These are phyloP conservation scores for Metschnikowia gruessii DNA, from an alignment of 805 yeast genomes.

Conservation along the genomic window DNA sequence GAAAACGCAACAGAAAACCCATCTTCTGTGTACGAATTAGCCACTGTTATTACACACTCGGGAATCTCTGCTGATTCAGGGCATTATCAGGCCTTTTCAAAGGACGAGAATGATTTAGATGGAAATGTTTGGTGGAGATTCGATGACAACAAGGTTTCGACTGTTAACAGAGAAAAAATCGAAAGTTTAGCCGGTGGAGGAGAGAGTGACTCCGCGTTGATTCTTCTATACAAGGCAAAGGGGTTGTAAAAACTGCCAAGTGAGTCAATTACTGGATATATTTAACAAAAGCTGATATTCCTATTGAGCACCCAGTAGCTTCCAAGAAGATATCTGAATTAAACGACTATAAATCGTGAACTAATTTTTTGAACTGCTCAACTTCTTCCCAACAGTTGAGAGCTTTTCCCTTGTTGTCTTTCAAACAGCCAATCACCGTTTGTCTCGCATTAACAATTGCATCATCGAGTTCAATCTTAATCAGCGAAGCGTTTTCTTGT, in stretches of 20 bases:
- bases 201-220: conserved; percentile 93
- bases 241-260: conserved; percentile 43
- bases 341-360: conserved; percentile 40
- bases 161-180: conserved; percentile 76
- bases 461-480: conserved; percentile 33
- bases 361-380: conserved; percentile 60
- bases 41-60: conserved; percentile 84
- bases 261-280: conserved; percentile 3
- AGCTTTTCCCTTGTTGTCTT: conserved; percentile 58
- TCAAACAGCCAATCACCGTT: conserved; percentile 57
- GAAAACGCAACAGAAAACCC: conserved; percentile 68
- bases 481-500: conserved; percentile 33
- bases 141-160: conserved; percentile 85
- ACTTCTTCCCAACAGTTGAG: conserved; percentile 84
- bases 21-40: conserved; percentile 79
- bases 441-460: conserved; percentile 47
- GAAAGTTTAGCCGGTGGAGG: conserved; percentile 95
- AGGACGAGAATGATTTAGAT: conserved; percentile 58
- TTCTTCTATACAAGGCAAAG: conserved; percentile 79
- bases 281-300: not conserved
- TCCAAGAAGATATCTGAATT: not conserved
- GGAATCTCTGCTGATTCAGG: conserved; percentile 98
- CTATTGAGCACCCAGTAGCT: not conserved
- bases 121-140: conserved; percentile 91
- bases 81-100: conserved; percentile 89